Conservation (phyloP, 495 filamentous ascomycete species). For the Podospora tetraspora region DNA sequence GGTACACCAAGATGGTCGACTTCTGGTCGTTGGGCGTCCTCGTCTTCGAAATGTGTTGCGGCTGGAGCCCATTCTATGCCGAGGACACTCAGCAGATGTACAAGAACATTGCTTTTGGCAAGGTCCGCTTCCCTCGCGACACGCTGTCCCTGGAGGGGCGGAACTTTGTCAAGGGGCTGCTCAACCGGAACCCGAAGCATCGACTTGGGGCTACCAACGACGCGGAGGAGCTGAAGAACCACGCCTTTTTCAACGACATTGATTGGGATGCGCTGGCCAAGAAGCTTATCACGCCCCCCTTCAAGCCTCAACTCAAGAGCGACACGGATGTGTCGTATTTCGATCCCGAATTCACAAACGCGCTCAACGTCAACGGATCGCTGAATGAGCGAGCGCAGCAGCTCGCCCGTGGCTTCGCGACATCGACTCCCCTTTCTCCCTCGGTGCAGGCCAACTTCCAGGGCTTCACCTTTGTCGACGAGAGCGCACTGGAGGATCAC, state of each 20-base stretch:
- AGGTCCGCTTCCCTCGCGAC: slow-evolving; percentile 92
- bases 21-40: slow-evolving; percentile 98
- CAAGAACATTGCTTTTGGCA: slow-evolving; percentile 99
- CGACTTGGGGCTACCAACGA: slow-evolving; percentile 85
- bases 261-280: slow-evolving; percentile 82
- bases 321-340: slow-evolving; percentile 97
- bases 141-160: slow-evolving; percentile 88
- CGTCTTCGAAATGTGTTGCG: slow-evolving; percentile 99
- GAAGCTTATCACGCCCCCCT: slow-evolving; percentile 93
- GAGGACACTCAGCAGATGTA: slow-evolving; percentile 99
- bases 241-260: slow-evolving; percentile 90
- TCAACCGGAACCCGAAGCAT: slow-evolving; percentile 96
- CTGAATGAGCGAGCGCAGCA: slow-evolving; percentile 86
- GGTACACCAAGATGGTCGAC: slow-evolving; percentile 99
- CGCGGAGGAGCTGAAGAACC: slow-evolving; percentile 89
- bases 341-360: slow-evolving; percentile 97
- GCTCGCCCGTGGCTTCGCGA: slow-evolving; percentile 66
- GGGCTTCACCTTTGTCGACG: slow-evolving; percentile 97
- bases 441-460: slow-evolving; percentile 97
- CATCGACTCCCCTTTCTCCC: slow-evolving; percentile 84
- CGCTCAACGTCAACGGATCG: slow-evolving; percentile 73
- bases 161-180: slow-evolving; percentile 95
- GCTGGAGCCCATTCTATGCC: slow-evolving; percentile 98
- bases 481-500: slow-evolving; percentile 90
- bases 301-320: slow-evolving; percentile 93